A percentile compares a stretch with the other conserved stretches of the same genome.
phyloP scores from a whole-genome alignment of 306 rosid species.

The Cicer judaicum region DNA sequence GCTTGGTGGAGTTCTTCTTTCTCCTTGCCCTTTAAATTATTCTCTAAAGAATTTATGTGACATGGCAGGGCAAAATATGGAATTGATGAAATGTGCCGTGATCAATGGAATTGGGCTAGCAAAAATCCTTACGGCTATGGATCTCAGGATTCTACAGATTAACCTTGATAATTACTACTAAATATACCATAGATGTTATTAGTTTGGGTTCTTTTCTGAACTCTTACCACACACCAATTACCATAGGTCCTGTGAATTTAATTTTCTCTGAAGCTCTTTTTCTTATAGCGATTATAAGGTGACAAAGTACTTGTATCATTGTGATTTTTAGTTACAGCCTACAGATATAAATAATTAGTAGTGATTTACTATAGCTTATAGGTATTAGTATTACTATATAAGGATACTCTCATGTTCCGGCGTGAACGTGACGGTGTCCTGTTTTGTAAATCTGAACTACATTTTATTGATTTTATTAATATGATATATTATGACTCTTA shows the following conservation, averaged over 20 bases:
- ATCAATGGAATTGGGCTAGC: conserved; percentile 99
- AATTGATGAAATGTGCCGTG: conserved; percentile 91
- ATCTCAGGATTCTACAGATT: conserved; percentile 50
- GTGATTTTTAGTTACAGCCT: conserved; percentile 46
- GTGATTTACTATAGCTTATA: conserved; percentile 45
- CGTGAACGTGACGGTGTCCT: conserved; percentile 43
- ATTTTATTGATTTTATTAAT: conserved; percentile 22
- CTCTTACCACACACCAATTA: conserved; percentile 44
- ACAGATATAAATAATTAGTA: conserved; percentile 38
- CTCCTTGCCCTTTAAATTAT: background rate
- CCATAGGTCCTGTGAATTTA: conserved; percentile 54
- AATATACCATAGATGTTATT: background rate
- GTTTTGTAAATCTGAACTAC: conserved; percentile 46
- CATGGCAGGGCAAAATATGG: conserved; percentile 85
- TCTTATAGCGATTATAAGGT: conserved; percentile 26
- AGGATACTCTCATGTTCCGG: conserved; percentile 25
- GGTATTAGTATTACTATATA: conserved; percentile 3
- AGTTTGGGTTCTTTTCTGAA: conserved; percentile 36
- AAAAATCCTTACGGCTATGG: conserved; percentile 91
- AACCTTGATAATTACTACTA: conserved; percentile 36
- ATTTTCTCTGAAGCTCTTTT: conserved; percentile 28
- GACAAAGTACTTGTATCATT: conserved; percentile 43
- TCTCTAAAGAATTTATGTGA: conserved; percentile 11
- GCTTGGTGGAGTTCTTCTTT: background rate
- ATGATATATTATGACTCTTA: background rate